phyloP scores from a whole-genome alignment of 1,284 basidiomycete species.

The Irpex sp. region DNA sequence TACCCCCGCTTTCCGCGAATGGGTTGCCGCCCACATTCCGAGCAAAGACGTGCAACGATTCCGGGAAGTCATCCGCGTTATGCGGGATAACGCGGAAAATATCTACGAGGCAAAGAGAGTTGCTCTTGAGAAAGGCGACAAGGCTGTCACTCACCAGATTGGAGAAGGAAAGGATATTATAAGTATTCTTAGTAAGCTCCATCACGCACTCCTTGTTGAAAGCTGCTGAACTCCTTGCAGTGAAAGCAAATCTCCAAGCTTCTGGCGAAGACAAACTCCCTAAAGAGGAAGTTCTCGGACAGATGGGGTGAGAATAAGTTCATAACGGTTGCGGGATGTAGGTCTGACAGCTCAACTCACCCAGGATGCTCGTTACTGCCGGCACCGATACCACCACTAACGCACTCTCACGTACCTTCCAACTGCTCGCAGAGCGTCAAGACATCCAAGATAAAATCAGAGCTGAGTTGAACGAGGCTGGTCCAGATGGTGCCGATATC shows the following conservation, averaged over 20 bases:
- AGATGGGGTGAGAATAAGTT: conserved; percentile 19
- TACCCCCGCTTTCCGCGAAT: conserved; percentile 3
- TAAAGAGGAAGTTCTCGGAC: conserved; percentile 23
- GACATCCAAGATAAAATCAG: conserved; percentile 20
- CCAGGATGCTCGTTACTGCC: conserved; percentile 16
- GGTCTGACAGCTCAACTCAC: not conserved
- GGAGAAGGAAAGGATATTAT: conserved; percentile 42
- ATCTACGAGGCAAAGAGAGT: conserved; percentile 33
- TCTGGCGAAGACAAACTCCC: conserved; percentile 17
- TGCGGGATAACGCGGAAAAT: conserved; percentile 31
- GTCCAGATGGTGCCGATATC: conserved; percentile 10
- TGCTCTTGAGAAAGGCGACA: conserved; percentile 19
- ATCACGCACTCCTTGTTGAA: not conserved
- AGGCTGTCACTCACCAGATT: conserved; percentile 24
- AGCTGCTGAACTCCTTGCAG: conserved; percentile 7
- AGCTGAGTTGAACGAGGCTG: conserved; percentile 16
- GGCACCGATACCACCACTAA: conserved; percentile 20
- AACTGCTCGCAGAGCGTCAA: conserved; percentile 16
- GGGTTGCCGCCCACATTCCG: conserved; percentile 26
- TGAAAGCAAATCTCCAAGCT: conserved; percentile 25
- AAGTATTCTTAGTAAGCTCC: conserved; percentile 36
- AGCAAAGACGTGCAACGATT: conserved; percentile 28
- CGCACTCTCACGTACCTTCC: conserved; percentile 17
- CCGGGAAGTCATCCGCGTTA: conserved; percentile 29
- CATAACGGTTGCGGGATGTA: not conserved